A percentile compares a stretch with the other conserved stretches of the same genome.
These are phyloP conservation scores for Aspergillus pseudonomiae DNA, from an alignment of 2,329 filamentous ascomycete species.

Conservation along the genomic window DNA sequence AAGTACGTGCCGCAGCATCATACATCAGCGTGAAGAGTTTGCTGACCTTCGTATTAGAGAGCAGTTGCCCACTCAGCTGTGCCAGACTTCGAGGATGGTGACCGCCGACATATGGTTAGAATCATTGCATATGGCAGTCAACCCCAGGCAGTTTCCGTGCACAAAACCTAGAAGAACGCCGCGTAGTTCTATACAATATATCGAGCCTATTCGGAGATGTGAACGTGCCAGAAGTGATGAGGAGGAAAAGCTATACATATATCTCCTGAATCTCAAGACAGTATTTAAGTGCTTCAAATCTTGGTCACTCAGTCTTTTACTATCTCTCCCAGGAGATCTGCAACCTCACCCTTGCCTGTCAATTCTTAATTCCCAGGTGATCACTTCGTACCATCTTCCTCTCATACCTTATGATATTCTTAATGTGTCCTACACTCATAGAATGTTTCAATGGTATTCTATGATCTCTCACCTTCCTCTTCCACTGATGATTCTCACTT, in stretches of 20 bases:
- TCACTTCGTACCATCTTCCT: no score
- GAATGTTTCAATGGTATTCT: accelerated
- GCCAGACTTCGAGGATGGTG: slow-evolving; percentile 14
- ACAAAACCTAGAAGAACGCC: background rate
- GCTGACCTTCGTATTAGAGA: slow-evolving; percentile 7
- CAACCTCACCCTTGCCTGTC: no score
- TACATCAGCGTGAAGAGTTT: background rate
- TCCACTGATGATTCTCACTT: no score
- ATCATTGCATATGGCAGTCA: slow-evolving; percentile 17
- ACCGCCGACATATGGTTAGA: slow-evolving; percentile 15
- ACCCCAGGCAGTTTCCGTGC: background rate
- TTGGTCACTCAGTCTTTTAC: no score
- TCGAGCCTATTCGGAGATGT: background rate
- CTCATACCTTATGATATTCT: no score
- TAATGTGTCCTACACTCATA: no score
- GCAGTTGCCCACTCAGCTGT: slow-evolving; percentile 14
- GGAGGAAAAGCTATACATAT: no score
- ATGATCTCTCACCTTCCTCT: no score
- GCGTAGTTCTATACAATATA: background rate
- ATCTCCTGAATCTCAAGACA: no score
- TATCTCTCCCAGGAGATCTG: no score
- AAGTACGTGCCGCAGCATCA: background rate
- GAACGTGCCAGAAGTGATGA: background rate
- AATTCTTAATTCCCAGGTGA: no score
- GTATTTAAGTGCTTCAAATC: no score